Conservation (phyloP, 345 rosid genomes). For the Moricandia arvensis region DNA sequence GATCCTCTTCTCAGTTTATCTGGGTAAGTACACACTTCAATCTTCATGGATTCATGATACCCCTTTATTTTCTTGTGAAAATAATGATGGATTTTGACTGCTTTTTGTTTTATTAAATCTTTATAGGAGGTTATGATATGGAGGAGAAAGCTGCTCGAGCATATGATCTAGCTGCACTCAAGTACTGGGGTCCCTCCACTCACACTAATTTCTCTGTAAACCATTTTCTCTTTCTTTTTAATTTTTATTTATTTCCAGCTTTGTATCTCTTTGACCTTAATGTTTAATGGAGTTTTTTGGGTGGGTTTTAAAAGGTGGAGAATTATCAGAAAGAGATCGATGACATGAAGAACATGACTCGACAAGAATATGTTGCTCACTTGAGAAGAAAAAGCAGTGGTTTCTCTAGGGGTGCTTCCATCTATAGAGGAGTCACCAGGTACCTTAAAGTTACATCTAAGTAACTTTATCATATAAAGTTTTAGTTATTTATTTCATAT, state of each 20-base stretch:
- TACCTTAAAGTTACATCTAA: neutral
- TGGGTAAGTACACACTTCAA: constrained; percentile 57
- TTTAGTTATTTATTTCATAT: neutral
- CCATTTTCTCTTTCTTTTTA: constrained; percentile 19
- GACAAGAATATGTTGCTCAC: constrained; percentile 95
- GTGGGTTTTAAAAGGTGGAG: constrained; percentile 50
- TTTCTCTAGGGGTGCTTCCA: constrained; percentile 97
- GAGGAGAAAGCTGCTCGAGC: constrained; percentile 99
- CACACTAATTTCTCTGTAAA: constrained; percentile 85
- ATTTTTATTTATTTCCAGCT: neutral
- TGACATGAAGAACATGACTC: constrained; percentile 78
- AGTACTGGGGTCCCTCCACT: constrained; percentile 97
- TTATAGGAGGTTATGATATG: constrained; percentile 94
- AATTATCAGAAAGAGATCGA: constrained; percentile 77
- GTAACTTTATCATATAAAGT: neutral
- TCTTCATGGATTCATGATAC: constrained; percentile 34
- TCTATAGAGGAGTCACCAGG: constrained; percentile 99
- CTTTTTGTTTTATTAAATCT: constrained; percentile 11
- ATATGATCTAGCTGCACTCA: constrained; percentile 95
- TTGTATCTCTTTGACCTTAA: constrained; percentile 7
- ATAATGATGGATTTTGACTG: constrained; percentile 36
- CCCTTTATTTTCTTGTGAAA: constrained; percentile 26
- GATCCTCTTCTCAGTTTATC: constrained; percentile 63
- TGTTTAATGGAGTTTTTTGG: neutral
- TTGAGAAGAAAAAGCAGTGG: constrained; percentile 98